Evolutionary conservation across 192 early-diverging fungal species (phyloP).

Genomic region (Entomortierella parvispora): DNA sequence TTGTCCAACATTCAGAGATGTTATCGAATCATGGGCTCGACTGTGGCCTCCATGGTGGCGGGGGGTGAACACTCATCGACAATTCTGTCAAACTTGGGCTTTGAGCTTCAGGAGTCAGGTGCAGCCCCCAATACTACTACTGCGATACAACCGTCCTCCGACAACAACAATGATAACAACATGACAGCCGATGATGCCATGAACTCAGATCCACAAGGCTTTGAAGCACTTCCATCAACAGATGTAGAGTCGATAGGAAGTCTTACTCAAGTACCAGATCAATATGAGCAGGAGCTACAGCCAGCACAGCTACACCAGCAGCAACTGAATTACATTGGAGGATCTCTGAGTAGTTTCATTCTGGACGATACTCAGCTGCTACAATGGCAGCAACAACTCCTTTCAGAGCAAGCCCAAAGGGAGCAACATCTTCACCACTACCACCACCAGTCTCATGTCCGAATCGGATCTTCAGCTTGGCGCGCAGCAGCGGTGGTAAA

Average conservation of each 20-base stretch:
- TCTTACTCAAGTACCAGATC: too few relatives aligned
- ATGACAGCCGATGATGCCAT: too few relatives aligned
- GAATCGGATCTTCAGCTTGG: too few relatives aligned
- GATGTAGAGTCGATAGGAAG: too few relatives aligned
- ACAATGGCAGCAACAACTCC: background rate
- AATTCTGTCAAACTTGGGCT: constrained; percentile 30
- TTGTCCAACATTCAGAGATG: constrained; percentile 23
- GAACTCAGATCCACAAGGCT: too few relatives aligned
- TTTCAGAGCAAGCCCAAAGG: too few relatives aligned
- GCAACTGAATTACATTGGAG: too few relatives aligned
- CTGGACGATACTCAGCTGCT: background rate
- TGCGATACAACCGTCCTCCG: background rate
- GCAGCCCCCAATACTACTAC: background rate
- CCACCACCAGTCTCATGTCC: background rate
- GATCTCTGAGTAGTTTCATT: too few relatives aligned
- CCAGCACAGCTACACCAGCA: too few relatives aligned
- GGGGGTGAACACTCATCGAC: constrained; percentile 37
- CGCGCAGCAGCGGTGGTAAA: too few relatives aligned
- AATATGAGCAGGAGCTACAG: too few relatives aligned
- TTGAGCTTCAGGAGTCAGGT: constrained; percentile 23
- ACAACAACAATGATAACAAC: background rate
- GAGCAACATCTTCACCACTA: background rate
- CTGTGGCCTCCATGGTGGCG: constrained; percentile 35
- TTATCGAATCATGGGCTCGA: constrained; percentile 42
- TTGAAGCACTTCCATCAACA: too few relatives aligned